phyloP scores from a whole-genome alignment of 2,329 filamentous ascomycete genomes.

The Venturiaceae sp. region DNA sequence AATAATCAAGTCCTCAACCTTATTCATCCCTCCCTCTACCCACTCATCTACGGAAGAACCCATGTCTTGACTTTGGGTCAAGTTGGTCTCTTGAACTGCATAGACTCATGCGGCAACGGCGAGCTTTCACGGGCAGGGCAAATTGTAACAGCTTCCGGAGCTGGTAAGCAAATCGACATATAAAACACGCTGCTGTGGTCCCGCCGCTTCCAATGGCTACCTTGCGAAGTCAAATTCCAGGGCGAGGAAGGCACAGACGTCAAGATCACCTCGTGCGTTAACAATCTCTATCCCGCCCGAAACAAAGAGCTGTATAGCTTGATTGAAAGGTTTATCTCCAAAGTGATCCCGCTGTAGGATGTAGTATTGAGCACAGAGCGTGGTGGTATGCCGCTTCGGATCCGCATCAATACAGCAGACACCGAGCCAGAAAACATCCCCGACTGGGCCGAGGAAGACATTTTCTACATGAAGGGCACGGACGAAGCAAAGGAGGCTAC shows the following conservation, averaged over 20 bases:
- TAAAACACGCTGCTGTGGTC: conserved; percentile 19
- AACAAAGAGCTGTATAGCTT: conserved; percentile 29
- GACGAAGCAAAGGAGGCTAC: neutral
- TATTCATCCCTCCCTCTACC: conserved; percentile 44
- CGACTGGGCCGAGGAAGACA: neutral
- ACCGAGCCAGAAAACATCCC: neutral
- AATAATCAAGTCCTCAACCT: conserved; percentile 48
- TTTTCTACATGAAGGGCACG: neutral
- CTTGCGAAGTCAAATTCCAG: conserved; percentile 33
- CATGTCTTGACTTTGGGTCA: conserved; percentile 11
- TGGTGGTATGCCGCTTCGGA: neutral
- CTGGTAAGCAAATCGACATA: neutral
- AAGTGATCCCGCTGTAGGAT: neutral
- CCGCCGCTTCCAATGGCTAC: conserved; percentile 34
- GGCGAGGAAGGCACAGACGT: conserved; percentile 17
- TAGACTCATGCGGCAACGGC: conserved; percentile 7
- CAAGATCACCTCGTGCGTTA: conserved; percentile 39
- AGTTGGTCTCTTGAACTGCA: conserved; percentile 12
- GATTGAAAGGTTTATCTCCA: neutral
- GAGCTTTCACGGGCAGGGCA: conserved; percentile 7
- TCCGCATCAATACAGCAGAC: neutral
- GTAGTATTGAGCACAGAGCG: neutral
- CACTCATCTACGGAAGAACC: conserved; percentile 15
- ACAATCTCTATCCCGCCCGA: conserved; percentile 37
- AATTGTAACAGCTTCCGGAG: neutral